These are phyloP conservation scores for Aspergillus aculeatinus DNA, from an alignment of 2,329 filamentous ascomycete species.

Conservation along the genomic window DNA sequence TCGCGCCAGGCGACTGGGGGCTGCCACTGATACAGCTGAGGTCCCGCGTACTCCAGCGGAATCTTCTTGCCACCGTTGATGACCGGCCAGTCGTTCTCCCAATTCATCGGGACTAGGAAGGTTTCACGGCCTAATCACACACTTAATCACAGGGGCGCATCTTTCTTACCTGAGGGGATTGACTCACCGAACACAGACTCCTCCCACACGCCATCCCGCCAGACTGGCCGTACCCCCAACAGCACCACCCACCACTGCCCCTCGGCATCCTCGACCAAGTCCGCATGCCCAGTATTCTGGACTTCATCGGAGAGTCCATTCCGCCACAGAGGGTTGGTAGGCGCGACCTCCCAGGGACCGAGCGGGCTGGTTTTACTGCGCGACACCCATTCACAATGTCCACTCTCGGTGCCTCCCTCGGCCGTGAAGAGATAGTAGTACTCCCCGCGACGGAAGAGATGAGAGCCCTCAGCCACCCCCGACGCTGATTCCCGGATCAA, in stretches of 20 bases:
- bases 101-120: slow-evolving; percentile 52
- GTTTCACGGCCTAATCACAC: slow-evolving; percentile 46
- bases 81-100: slow-evolving; percentile 54
- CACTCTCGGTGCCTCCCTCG: slow-evolving; percentile 58
- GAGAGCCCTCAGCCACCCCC: slow-evolving; percentile 54
- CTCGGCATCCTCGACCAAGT: slow-evolving; percentile 47
- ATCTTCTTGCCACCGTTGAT: slow-evolving; percentile 51
- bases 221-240: slow-evolving; percentile 46
- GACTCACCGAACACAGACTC: slow-evolving; percentile 46
- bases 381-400: slow-evolving; percentile 60
- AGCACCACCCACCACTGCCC: slow-evolving; percentile 53
- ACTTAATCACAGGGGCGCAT: background rate
- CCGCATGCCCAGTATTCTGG: slow-evolving; percentile 52
- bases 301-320: slow-evolving; percentile 51
- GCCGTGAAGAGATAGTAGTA: slow-evolving; percentile 57
- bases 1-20: slow-evolving; percentile 32
- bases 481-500: slow-evolving; percentile 48
- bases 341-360: slow-evolving; percentile 63
- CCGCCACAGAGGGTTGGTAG: slow-evolving; percentile 57
- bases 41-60: slow-evolving; percentile 29
- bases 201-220: slow-evolving; percentile 29
- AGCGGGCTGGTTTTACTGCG: slow-evolving; percentile 54
- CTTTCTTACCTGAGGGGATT: background rate
- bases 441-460: slow-evolving; percentile 53
- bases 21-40: slow-evolving; percentile 22